Percentiles rank a stretch among this genome's conserved stretches.
These are phyloP conservation scores for Silene noctiflora DNA, from an alignment of 179 eudicot genomes.

Conservation along the genomic window DNA sequence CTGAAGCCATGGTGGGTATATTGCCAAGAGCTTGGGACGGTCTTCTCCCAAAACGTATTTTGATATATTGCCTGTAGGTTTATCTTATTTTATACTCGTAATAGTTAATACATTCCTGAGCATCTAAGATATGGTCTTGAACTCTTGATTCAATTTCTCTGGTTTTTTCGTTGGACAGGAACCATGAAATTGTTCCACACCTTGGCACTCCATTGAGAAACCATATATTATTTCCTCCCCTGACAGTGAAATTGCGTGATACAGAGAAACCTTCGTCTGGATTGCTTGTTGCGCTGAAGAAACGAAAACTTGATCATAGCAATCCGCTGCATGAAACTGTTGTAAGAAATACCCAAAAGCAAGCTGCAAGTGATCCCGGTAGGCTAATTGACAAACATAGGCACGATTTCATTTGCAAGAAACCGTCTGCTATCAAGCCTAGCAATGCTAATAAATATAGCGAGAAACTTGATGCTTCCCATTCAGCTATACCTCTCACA, in stretches of 20 bases:
- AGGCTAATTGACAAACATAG: constrained; percentile 16
- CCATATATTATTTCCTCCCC: constrained; percentile 32
- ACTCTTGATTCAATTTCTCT: constrained; percentile 12
- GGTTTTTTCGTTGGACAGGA: constrained; percentile 30
- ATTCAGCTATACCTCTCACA: constrained; percentile 13
- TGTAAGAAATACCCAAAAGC: constrained; percentile 15
- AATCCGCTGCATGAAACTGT: constrained; percentile 13
- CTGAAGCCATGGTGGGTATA: constrained; percentile 13
- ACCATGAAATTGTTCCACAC: constrained; percentile 33
- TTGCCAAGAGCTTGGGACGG: constrained; percentile 40
- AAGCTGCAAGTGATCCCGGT: constrained; percentile 15
- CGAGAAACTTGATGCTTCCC: constrained; percentile 16
- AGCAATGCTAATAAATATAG: constrained; percentile 10
- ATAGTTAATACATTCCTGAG: constrained; percentile 8
- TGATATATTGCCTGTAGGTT: constrained; percentile 44
- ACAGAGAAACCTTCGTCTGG: constrained; percentile 3
- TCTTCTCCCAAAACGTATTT: constrained; percentile 38
- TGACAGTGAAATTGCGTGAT: background rate
- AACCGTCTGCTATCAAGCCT: constrained; percentile 14
- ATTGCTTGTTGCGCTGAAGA: constrained; percentile 9
- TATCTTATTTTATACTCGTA: background rate
- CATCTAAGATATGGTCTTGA: background rate
- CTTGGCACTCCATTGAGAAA: constrained; percentile 41
- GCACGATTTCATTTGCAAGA: constrained; percentile 3
- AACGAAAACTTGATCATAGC: constrained; percentile 15